A percentile compares a stretch with the other conserved stretches of the same genome.
phyloP scores from a whole-genome alignment of 78 protist genomes.

The Dictyostelium brefeldianum region DNA sequence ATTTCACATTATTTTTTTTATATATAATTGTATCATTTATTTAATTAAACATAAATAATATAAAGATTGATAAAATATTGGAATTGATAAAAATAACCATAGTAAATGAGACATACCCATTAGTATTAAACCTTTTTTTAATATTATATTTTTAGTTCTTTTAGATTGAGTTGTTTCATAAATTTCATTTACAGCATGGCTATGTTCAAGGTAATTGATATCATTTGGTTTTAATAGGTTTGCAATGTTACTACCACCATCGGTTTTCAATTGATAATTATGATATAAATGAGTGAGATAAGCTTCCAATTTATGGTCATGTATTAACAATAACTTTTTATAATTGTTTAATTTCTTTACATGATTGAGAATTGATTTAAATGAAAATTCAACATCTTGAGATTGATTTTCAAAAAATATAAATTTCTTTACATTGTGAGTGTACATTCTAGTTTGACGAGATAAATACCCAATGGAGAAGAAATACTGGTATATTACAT shows the following conservation, averaged over 20 bases:
- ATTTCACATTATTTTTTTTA: too few relatives aligned
- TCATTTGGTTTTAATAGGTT: not conserved
- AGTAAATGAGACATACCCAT: not conserved
- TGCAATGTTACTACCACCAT: not conserved
- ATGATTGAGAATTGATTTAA: constrained; percentile 23
- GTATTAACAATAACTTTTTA: constrained; percentile 4
- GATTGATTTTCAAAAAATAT: not conserved
- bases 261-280: not conserved
- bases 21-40: not conserved
- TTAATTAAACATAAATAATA: constrained; percentile 22
- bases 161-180: not conserved
- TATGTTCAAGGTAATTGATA: not conserved
- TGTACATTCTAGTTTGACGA: not conserved
- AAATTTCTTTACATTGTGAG: constrained; percentile 2
- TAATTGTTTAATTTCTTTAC: not conserved
- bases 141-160: constrained; percentile 2
- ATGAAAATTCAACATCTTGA: constrained; percentile 15
- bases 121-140: constrained; percentile 18
- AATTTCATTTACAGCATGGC: not conserved
- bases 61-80: constrained; percentile 26
- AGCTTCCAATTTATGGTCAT: constrained; percentile 1
- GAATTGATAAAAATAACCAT: constrained; percentile 3
- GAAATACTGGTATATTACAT: constrained; percentile 10
- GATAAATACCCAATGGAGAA: constrained; percentile 1
- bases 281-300: not conserved